Evolutionary conservation across 1,139 yeast genomes (phyloP), one percentile per base, ranked within the genome.

Genomic region (Yamadazyma taylorii): DNA sequence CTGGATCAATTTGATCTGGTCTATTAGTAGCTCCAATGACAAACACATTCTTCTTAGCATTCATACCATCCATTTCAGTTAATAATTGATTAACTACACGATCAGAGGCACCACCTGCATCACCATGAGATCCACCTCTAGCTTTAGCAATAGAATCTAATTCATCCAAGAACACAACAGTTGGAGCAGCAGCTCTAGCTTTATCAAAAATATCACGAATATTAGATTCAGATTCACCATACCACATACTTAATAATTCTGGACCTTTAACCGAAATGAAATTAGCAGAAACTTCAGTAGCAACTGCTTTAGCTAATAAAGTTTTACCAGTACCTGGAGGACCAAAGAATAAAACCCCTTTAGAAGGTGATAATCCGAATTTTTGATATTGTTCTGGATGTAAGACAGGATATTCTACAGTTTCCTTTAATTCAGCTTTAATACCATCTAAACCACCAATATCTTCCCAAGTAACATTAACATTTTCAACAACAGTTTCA

Each of bases 301-400:
- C 97, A 52, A 92, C 97, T 34, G 98, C 98, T 68, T 92, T 92
- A 32, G 98, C 98, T 53, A 92, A 77, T 57, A 92, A 74, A 5
- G 98, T 90, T 69, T 90, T 90, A 87, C 98, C 98, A 48, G 97
- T 90, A 83, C 98, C 98, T 45, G 98, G 98, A 40, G 98, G 98
- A 54, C 99, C 99, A 66, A 86, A 92, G 75, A 94, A 92, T 61
- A 94, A 75, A 50, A 92, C 97, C 72, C 99, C 99, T 72, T 90
- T 90, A 37, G 97, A 81, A 39, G 98, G 98, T 14, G 97, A 84
- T 65, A 92, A 79, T 47, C 98, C 98, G 61, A 92, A 90, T 73
- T 92, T 92, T 68, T 94, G 88, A 71, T 89, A 92, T 77, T 90
- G 96, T 59, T 92, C 98, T 63, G 99, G 97, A 66, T 92, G 97